Base-by-base conservation (phyloP, 345 rosid genomes). In the Lumnitzera racemosa region DNA sequence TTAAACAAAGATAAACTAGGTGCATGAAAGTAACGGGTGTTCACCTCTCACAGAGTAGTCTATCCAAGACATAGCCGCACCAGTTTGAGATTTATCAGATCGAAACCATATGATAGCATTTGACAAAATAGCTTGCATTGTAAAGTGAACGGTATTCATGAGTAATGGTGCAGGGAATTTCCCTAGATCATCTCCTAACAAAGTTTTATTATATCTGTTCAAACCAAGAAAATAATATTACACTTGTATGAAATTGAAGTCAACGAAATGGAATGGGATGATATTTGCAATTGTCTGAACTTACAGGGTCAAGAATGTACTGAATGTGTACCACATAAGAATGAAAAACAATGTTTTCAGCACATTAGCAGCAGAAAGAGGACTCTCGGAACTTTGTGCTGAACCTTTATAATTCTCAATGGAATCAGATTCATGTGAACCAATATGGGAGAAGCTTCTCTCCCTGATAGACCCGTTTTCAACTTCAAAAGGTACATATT, bases 251-350 rank as follows among this genome's bases (percentile, higher is more conserved):
- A 54, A 54, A 54, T 20, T 10, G 5, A 4, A 36, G 43, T 9
- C 43, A 36, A 36, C 2, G 43, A 36, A 4, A 36, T 7, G 10
- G 27, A 54, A 24, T 24, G 60, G 46, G 24, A 57, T 49, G 50
- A 56, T 13, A 56, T 13, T 51, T 15, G 24, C 23, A 31, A 43
- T 49, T 24, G 56, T 49, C 24, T 20, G 61, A 68, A 84, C 99
- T 90, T 80, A 95, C 99, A 95, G 64, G 46, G 99, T 90, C 86
- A 95, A 83, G 81, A 95, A 85, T 51, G 99, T 95, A 86, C 99
- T 95, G 82, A 88, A 95, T 50, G 92, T 86, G 80, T 90, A 95
- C 99, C 99, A 95, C 59, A 90, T 87, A 76, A 95, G 95, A 66
- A 95, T 88, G 67, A 95, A 81, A 80, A 90, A 90, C 65, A 95